phyloP scores from a whole-genome alignment of 2,329 filamentous ascomycete species.

The Diaporthe citriasiana region DNA sequence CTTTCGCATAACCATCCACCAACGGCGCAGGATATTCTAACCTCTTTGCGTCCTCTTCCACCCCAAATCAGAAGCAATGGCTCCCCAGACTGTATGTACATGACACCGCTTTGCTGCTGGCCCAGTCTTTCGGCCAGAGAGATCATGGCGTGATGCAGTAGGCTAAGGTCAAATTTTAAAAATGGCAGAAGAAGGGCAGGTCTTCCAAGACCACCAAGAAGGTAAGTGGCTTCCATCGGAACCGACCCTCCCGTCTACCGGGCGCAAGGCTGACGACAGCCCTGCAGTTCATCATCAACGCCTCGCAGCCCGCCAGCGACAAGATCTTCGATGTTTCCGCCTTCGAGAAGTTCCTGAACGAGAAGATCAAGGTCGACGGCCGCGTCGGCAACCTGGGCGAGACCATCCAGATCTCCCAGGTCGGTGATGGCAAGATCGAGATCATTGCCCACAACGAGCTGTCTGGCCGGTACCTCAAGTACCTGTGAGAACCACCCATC shows the following conservation, averaged over 20 bases:
- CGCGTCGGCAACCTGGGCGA: constrained; percentile 98
- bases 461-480: constrained; percentile 99
- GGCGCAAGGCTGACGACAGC: background rate
- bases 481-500: constrained; percentile 78
- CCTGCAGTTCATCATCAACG: constrained; percentile 96
- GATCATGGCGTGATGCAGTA: constrained; percentile 84
- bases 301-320: constrained; percentile 96
- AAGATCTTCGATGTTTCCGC: constrained; percentile 99
- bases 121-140: constrained; percentile 63
- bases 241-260: background rate
- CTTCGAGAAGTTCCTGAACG: constrained; percentile 99
- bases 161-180: constrained; percentile 81
- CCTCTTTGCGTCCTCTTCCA: constrained; percentile 68
- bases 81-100: constrained; percentile 89
- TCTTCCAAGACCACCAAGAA: constrained; percentile 85
- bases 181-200: constrained; percentile 77
- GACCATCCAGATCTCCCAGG: constrained; percentile 88
- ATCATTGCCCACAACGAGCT: constrained; percentile 97
- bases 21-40: constrained; percentile 86
- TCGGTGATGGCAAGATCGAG: constrained; percentile 97
- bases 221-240: constrained; percentile 62
- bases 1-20: constrained; percentile 44
- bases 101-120: constrained; percentile 95
- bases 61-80: constrained; percentile 75
- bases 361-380: constrained; percentile 99